Percentiles rank a stretch among this genome's conserved stretches.
phyloP scores from a whole-genome alignment of 805 yeast genomes.

The Lipomyces chichibuensis region DNA sequence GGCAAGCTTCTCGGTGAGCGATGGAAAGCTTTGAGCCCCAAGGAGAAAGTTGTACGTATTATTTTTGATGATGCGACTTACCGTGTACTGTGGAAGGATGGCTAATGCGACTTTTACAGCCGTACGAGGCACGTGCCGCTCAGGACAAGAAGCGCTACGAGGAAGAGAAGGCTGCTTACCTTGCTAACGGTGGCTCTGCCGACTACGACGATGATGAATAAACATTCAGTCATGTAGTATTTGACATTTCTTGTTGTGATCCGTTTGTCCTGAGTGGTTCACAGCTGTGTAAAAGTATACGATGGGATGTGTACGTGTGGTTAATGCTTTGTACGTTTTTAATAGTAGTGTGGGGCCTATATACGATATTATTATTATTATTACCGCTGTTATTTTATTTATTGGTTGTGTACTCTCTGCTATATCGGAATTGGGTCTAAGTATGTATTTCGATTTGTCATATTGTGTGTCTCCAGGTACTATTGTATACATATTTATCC shows the following conservation, averaged over 20 bases:
- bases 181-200: conserved; percentile 50
- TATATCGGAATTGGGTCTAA: conserved; percentile 13
- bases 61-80: not conserved
- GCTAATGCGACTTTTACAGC: conserved; percentile 43
- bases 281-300: conserved; percentile 7
- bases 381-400: conserved; percentile 10
- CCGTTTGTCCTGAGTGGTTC: not conserved
- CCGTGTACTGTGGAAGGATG: not conserved
- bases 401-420: conserved; percentile 11
- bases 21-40: conserved; percentile 88
- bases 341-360: conserved; percentile 2
- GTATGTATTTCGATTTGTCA: not conserved
- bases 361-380: not conserved
- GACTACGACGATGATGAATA: conserved; percentile 40
- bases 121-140: conserved; percentile 91
- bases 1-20: conserved; percentile 93
- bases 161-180: conserved; percentile 88
- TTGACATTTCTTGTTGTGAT: not conserved
- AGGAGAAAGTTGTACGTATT: conserved; percentile 58
- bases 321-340: conserved; percentile 10
- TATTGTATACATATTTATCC: conserved; percentile 5
- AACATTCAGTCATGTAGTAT: not conserved
- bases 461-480: conserved; percentile 1
- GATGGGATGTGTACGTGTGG: not conserved
- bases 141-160: conserved; percentile 98